A percentile compares a stretch with the other conserved stretches of the same genome.
Evolutionary conservation across 257 asterid species (phyloP).

Genomic region (Solanum pennellii): DNA sequence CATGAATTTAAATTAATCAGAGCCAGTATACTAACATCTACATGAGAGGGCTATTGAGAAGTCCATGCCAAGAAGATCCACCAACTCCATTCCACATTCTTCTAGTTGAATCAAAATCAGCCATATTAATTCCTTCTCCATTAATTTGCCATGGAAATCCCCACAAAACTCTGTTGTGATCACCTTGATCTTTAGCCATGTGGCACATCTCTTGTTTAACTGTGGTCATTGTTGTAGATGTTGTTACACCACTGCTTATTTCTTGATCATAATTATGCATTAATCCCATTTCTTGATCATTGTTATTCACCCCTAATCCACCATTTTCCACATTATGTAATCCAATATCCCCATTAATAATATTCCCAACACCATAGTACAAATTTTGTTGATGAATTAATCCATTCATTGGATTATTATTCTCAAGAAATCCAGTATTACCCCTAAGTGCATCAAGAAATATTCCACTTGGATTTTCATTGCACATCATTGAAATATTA

Average conservation of each 20-base stretch:
- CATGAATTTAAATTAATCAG: neutral
- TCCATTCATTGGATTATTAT: conserved; percentile 17
- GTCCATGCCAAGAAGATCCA: conserved; percentile 78
- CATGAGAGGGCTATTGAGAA: conserved; percentile 72
- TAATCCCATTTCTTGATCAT: conserved; percentile 24
- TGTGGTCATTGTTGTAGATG: conserved; percentile 18
- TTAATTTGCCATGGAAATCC: conserved; percentile 65
- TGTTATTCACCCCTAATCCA: conserved; percentile 2
- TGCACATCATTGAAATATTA: conserved; percentile 19
- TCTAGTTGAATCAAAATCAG: conserved; percentile 35
- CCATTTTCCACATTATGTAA: conserved; percentile 17
- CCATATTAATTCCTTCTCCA: conserved; percentile 21
- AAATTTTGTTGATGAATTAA: conserved; percentile 3
- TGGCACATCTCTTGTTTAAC: conserved; percentile 62
- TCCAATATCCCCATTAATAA: conserved; percentile 1
- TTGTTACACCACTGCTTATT: conserved; percentile 1
- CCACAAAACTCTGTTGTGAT: conserved; percentile 36
- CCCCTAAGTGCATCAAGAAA: conserved; percentile 24
- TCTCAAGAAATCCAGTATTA: conserved; percentile 29
- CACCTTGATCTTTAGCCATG: conserved; percentile 9
- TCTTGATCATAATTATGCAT: conserved; percentile 30
- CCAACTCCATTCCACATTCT: conserved; percentile 36
- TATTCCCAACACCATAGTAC: conserved; percentile 19
- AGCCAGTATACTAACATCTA: conserved; percentile 5
- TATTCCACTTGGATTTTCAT: neutral